Percentiles rank a stretch among this genome's conserved stretches.
Conservation (phyloP, 2,329 filamentous ascomycete species). For the Sphaceloma murrayae region DNA sequence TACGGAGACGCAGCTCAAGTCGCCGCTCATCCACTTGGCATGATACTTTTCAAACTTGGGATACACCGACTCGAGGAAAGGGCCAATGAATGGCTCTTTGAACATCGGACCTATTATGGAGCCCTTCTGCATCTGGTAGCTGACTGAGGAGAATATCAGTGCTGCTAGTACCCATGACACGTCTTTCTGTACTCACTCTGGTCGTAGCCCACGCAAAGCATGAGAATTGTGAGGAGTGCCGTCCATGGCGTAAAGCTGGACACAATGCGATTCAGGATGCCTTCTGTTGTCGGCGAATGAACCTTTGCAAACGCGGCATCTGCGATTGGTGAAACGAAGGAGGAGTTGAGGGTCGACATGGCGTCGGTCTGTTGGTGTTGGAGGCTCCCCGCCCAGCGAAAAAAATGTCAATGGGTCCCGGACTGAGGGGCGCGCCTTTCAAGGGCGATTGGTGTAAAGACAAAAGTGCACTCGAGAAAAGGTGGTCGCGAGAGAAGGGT, state of each 20-base stretch:
- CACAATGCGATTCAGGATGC: constrained; percentile 46
- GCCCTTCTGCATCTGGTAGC: constrained; percentile 40
- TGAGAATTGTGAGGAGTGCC: constrained; percentile 59
- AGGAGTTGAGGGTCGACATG: constrained; percentile 44
- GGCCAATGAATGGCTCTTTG: constrained; percentile 58
- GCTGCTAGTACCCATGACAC: constrained; percentile 22
- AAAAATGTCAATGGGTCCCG: too few relatives aligned
- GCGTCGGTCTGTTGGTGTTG: not conserved
- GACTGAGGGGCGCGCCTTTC: not conserved
- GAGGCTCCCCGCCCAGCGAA: constrained; percentile 11
- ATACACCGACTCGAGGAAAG: constrained; percentile 84
- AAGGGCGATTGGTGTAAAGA: not conserved
- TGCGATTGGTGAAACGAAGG: constrained; percentile 60
- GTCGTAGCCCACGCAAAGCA: constrained; percentile 71
- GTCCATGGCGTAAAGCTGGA: constrained; percentile 55
- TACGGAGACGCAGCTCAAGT: constrained; percentile 91
- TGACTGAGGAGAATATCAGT: too few relatives aligned
- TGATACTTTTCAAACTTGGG: constrained; percentile 88
- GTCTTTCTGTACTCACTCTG: constrained; percentile 56
- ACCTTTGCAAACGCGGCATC: constrained; percentile 51
- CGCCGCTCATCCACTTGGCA: constrained; percentile 83
- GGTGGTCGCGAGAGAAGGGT: not conserved
- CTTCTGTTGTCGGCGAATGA: constrained; percentile 34
- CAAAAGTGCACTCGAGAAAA: not conserved
- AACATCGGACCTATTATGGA: constrained; percentile 38